Conservation (phyloP, 202 grass and related monocot genomes). For the Setaria viridis region DNA sequence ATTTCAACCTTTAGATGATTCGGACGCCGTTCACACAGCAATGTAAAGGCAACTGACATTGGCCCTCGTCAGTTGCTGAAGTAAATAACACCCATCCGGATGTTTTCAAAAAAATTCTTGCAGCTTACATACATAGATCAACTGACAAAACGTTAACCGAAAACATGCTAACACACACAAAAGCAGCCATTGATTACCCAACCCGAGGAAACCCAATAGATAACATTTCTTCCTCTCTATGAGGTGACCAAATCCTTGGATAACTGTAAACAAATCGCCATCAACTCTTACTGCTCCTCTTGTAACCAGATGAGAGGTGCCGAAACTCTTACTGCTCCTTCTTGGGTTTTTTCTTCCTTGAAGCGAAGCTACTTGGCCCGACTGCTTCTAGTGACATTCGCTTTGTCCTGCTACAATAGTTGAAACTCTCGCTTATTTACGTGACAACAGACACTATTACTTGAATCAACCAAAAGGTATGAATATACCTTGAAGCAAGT, state of each 20-base stretch:
- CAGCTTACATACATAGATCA: background rate
- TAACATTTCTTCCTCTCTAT: too few relatives aligned
- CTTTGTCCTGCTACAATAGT: conserved; percentile 68
- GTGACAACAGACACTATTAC: background rate
- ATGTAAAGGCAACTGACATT: background rate
- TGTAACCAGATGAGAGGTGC: too few relatives aligned
- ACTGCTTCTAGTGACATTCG: conserved; percentile 65
- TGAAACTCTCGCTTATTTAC: background rate
- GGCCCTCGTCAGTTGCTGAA: background rate
- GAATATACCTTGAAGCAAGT: conserved; percentile 68
- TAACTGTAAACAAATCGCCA: too few relatives aligned
- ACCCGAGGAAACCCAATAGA: background rate
- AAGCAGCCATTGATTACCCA: conserved; percentile 20
- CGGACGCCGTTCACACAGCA: background rate
- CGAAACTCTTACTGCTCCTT: conserved; percentile 36
- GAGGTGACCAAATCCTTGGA: too few relatives aligned
- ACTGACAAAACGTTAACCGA: background rate
- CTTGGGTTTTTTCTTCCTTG: conserved; percentile 90
- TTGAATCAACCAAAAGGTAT: background rate
- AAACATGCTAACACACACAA: background rate
- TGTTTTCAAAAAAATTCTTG: background rate
- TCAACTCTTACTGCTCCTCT: too few relatives aligned
- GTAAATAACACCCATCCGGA: background rate
- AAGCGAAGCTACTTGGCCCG: conserved; percentile 87
- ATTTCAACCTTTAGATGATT: background rate